Base-by-base conservation (phyloP, 441 rosid species). In the Populus hybrid region DNA sequence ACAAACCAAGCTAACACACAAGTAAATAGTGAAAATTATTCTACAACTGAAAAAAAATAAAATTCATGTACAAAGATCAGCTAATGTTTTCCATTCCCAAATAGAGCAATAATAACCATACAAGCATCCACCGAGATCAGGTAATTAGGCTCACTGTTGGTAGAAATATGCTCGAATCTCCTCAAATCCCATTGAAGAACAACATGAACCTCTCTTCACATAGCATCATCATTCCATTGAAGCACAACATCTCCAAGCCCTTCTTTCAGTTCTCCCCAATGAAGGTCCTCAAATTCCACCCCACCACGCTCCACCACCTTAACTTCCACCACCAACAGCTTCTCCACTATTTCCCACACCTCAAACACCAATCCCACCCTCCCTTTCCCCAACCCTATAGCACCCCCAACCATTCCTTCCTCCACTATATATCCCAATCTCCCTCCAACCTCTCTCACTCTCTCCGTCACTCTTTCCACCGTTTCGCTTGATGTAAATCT, bases 181-280 rank as follows among this genome's bases (percentile, higher is more conserved):
- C 24, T 12, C 20, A 23, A 9, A 35, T 16, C 18, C 38, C 53
- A 69, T n/a, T n/a, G 42, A 69, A n/a, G 71, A 20, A 16, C 50
- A 35, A 6, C 72, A 31, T 18, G 45, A 18, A 50, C 33, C 24
- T 11, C 35, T 35, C 24, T 70, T 88, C 84, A 87, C 77, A 77
- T 26, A 16, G 73, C 77, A 9, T 75, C 83, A 9, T 65, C 86
- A 73, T 93, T 91, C 94, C 98, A 93, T 9, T 94, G 87, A 66
- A 83, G 88, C 73, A 89, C 93, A 24, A 93, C 78, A 61, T 91
- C 94, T 36, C 83, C 86, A 76, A 95, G 89, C 78, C 88, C 94
- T 8, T 83, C 80, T 64, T 84, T 87, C 83, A 91, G 84, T 53
- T 89, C 90, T 29, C 78, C 78, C 98, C 98, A 95, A 70, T 88